A percentile compares a stretch with the other conserved stretches of the same genome.
These are phyloP conservation scores for Suillus tomentosus DNA, from an alignment of 768 basidiomycete species.

Conservation along the genomic window DNA sequence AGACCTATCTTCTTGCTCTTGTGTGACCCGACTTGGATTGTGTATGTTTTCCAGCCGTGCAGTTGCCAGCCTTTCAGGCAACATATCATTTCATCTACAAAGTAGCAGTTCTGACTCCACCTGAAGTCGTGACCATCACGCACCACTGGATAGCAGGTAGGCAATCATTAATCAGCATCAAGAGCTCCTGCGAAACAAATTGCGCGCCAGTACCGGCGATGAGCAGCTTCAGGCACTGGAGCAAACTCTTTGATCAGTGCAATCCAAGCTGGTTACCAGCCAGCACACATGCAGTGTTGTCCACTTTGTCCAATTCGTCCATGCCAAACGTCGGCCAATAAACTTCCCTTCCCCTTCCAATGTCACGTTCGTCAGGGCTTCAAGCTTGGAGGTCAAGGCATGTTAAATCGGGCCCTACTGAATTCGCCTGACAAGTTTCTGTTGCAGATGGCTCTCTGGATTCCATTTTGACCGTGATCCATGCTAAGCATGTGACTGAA, in stretches of 20 bases:
- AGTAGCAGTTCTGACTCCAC: background rate
- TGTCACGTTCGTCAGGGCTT: slow-evolving; percentile 82
- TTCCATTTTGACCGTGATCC: slow-evolving; percentile 73
- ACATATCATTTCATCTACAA: background rate
- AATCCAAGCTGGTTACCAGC: background rate
- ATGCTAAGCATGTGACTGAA: background rate
- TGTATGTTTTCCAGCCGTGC: background rate
- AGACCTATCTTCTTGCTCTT: background rate
- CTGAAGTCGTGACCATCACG: background rate
- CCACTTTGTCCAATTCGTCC: slow-evolving; percentile 80
- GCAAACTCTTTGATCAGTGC: background rate
- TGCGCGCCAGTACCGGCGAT: slow-evolving; percentile 73
- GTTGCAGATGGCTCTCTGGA: slow-evolving; percentile 53
- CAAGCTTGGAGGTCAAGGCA: slow-evolving; percentile 77
- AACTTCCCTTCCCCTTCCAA: slow-evolving; percentile 91
- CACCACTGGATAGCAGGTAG: background rate
- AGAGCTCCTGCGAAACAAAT: slow-evolving; percentile 80
- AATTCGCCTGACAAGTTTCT: slow-evolving; percentile 1
- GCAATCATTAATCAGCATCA: slow-evolving; percentile 13
- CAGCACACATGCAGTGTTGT: slow-evolving; percentile 34
- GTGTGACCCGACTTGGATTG: background rate
- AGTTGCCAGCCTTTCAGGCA: background rate
- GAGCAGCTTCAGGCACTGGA: slow-evolving; percentile 18
- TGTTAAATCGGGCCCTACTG: slow-evolving; percentile 5
- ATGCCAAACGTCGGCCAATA: slow-evolving; percentile 87